Evolutionary conservation across 208 protist genomes (phyloP), one percentile per base, ranked within the genome.

Genomic region (Acanthamoeba culbertsoni): DNA sequence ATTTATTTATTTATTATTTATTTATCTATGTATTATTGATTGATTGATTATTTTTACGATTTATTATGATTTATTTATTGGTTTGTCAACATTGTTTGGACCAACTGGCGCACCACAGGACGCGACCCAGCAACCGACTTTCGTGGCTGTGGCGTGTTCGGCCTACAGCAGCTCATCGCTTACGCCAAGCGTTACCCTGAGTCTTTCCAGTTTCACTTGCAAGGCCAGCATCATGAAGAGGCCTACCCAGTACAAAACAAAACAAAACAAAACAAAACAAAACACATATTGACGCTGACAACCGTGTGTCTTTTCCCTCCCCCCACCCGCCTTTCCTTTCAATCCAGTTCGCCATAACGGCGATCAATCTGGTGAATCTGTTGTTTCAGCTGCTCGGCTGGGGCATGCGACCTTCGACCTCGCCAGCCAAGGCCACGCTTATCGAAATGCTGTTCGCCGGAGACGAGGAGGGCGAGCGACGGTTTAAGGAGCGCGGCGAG

Each of bases 331-430:
- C n/a, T n/a, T n/a, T n/a, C n/a, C n/a, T n/a, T n/a, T n/a, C n/a
- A n/a, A n/a, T 59, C 51, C 23, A 59, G 71, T 89, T 89, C 53
- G 79, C 79, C 26, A 89, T 89, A 43, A 89, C 79, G 45, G 79
- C 51, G 23, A 89, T 89, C 51, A 89, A 89, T 51, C 79, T 89
- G 51, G 53, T 65, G 31, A 89, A 89, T 51, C 79, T 89, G n/a
- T 33, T 89, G n/a, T 89, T 89, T 37, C 51, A 59, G 33, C 45
- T 89, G 28, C 53, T 89, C 31, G 79, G 79, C 14, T 89, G 45
- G 45, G 79, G 79, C 53, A 68, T 89, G 51, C 53, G 45, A 28
- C 71, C 71, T 37, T 82, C 79, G 28, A 89, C 28, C 42, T 89
- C 53, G 33, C 79, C 45, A 20, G 45, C 79, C 51, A 89, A 89